These are phyloP conservation scores for Gossypium davidsonii DNA, from an alignment of 441 rosid genomes.

Conservation along the genomic window DNA sequence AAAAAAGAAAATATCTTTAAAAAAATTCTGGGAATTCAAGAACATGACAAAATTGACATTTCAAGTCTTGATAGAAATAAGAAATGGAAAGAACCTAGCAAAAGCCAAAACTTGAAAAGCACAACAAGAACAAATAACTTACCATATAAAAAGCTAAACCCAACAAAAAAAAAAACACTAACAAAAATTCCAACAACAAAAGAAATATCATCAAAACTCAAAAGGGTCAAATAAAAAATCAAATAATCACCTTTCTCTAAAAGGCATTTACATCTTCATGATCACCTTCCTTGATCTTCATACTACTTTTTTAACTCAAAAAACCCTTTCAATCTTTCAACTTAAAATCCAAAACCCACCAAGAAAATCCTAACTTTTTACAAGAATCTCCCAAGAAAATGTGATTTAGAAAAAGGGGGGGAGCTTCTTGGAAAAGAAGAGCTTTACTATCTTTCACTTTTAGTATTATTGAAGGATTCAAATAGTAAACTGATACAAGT, in stretches of 20 bases:
- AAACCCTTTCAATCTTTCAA: constrained; percentile 17
- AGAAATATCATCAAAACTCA: constrained; percentile 8
- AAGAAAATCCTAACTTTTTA: constrained; percentile 12
- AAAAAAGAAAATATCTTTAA: background rate
- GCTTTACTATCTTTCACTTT: background rate
- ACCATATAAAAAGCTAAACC: constrained; percentile 18
- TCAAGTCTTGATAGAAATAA: constrained; percentile 4
- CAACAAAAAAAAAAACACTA: background rate
- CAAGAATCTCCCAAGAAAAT: constrained; percentile 22
- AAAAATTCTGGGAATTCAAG: background rate
- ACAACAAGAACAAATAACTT: constrained; percentile 8
- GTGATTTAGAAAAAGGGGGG: background rate
- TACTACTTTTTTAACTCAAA: constrained; percentile 10
- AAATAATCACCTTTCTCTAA: background rate
- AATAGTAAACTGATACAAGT: constrained; percentile 1
- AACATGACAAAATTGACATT: background rate
- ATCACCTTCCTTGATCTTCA: constrained; percentile 28
- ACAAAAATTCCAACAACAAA: background rate
- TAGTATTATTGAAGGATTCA: background rate
- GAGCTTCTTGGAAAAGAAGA: background rate
- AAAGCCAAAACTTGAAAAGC: constrained; percentile 8
- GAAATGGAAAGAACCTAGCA: constrained; percentile 2
- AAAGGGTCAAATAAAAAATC: constrained; percentile 18
- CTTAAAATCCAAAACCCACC: constrained; percentile 29
- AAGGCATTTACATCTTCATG: constrained; percentile 14